Evolutionary conservation across 1,284 basidiomycete genomes (phyloP), one percentile per base, ranked within the genome.

Genomic region (Bondarzewia mesenterica): DNA sequence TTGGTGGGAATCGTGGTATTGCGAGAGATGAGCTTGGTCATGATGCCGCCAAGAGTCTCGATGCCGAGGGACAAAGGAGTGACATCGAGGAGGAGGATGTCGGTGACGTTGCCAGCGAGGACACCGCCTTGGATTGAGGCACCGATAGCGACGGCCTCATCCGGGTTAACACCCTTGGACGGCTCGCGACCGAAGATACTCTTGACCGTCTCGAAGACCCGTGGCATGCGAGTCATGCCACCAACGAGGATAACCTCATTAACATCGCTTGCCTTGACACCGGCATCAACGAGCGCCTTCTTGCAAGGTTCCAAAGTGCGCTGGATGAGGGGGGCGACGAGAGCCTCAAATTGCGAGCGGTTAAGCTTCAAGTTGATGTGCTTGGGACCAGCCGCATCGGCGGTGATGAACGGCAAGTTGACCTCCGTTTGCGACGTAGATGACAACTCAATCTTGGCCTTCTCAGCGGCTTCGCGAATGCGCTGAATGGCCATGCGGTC

Each of bases 1-100:
- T 98, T 99, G 63, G 94, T 98, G 18, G 95, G 95, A 71, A 98
- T 98, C 53, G 95, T 98, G 16, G 95, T 99, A 77, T 99, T 99
- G 54, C 95, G 88, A 67, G 82, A 87, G 71, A 94, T 93, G 46
- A 93, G 78, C 67, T 90, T 89, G 54, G 95, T 98, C 89, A 98
- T 97, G 70, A 99, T 97, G 67, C 95, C 95, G 61, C 95, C 95
- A 52, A 97, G 89, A 7, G 95, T 98, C 74, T 96, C 90, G 58
- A 96, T 95, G 77, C 82, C 80, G 55, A 95, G 85, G 0, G 93
- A 94, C 1, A 95, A 76, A 37, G 94, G 94, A 21, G 94, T 97
- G 49, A 98, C 94, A 63, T 97, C 94, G 54, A 99, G 83, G 39
- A 99, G 80, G 14, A 99, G 78, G 58, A 99, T 94, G 65, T 98